Base-by-base conservation (phyloP, 768 basidiomycete species). In the Dioszegia aurantiaca region DNA sequence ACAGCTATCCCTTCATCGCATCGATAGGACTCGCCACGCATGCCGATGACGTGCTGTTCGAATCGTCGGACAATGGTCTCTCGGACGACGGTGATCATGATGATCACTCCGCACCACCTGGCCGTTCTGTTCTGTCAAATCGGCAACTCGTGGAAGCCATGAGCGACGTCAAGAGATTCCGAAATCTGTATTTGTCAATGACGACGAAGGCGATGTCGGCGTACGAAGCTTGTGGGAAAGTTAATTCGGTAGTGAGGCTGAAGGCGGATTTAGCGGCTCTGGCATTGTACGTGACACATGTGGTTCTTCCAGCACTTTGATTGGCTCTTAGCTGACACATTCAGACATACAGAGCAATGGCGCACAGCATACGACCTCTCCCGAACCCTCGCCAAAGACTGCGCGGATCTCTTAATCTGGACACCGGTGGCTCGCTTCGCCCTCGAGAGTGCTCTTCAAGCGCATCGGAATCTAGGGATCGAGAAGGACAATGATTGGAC, bases 191-290 rank as follows among this genome's bases (percentile, higher is more conserved):
- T 73, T 78, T 85, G 21, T 78, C 77, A 14, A 77, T 85, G 41
- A 89, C 89, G 2, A 88, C 91, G 67, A 85, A 86, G 52, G 86
- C 90, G 4, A 87, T 95, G 55, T 87, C 90, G 45, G 81, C 87
- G 62, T 95, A 90, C 67, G 86, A 84, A 48, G 86, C 83, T 63
- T 86, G 87, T n/a, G 87, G 86, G 17, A 84, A 92, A 42, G 82
- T 86, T 47, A 88, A 94, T 68, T 89, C 87, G 70, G 91, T 90
- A 10, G 78, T 93, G 33, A 87, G 87, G 65, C 77, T 97, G 47
- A 88, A 92, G 61, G 89, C 88, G 1, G 86, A 83, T 67, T 80
- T 97, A 16, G 94, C 92, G 2, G 89, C 88, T 16, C 82, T 98
- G 36, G 92, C 97, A 63, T 76, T 87, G 94, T 97, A 79, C 63